Percentiles rank a stretch among this genome's conserved stretches.
These are phyloP conservation scores for Sarocladium kiliense DNA, from an alignment of 2,329 filamentous ascomycete genomes.

Conservation along the genomic window DNA sequence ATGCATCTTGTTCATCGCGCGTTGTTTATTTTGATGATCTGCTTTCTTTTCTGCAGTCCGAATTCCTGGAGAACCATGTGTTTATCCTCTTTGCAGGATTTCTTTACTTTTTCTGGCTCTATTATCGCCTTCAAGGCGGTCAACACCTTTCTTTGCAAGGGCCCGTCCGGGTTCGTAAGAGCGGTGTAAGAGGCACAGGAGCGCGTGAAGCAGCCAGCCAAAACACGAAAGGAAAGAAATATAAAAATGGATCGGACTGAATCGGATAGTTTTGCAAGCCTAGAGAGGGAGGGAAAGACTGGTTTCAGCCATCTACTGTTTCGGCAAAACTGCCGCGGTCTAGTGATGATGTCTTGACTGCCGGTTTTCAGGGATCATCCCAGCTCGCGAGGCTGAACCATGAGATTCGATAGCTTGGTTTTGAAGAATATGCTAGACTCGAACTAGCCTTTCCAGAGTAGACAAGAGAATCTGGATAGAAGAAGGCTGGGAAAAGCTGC, in stretches of 20 bases:
- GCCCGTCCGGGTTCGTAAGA: background rate
- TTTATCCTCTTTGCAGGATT: background rate
- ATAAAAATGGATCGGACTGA: background rate
- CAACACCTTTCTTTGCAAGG: background rate
- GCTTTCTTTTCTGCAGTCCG: background rate
- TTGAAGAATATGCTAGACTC: background rate
- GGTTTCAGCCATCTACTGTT: background rate
- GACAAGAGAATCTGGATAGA: background rate
- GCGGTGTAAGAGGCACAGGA: background rate
- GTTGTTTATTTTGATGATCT: constrained; percentile 2
- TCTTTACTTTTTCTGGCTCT: background rate
- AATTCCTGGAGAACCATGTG: background rate
- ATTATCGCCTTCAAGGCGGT: background rate
- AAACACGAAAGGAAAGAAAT: background rate
- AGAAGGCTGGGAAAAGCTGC: too few relatives aligned
- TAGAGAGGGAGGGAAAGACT: background rate
- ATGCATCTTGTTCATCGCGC: background rate
- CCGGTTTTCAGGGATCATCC: background rate
- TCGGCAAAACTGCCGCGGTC: background rate
- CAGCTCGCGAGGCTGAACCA: constrained; percentile 1
- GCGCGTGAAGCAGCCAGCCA: background rate
- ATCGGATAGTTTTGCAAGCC: background rate
- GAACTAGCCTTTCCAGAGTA: background rate
- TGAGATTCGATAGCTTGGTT: background rate
- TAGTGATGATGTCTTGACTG: background rate